A percentile compares a stretch with the other conserved stretches of the same genome.
Conservation (phyloP, 140 eudicot genomes). For the Stevia rebaudiana region DNA sequence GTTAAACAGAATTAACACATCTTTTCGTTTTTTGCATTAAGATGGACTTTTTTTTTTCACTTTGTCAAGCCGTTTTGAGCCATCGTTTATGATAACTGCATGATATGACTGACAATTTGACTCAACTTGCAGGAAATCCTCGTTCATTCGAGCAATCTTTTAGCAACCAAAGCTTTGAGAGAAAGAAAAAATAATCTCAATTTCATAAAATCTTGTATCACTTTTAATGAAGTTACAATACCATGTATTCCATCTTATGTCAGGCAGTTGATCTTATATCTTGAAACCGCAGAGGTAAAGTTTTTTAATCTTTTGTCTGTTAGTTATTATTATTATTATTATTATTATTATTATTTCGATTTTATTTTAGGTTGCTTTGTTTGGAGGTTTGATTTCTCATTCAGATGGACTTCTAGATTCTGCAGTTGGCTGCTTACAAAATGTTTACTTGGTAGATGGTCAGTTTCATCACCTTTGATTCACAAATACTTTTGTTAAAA, state of each 20-base stretch:
- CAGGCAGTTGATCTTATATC: constrained; percentile 66
- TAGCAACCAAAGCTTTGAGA: constrained; percentile 55
- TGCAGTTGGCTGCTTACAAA: constrained; percentile 58
- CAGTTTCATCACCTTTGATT: constrained; percentile 27
- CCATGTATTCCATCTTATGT: constrained; percentile 62
- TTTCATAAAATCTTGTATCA: constrained; percentile 72
- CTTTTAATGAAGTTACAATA: constrained; percentile 78
- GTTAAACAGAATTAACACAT: too few relatives aligned
- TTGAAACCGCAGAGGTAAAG: constrained; percentile 82
- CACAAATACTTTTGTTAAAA: constrained; percentile 1
- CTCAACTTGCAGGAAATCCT: constrained; percentile 61
- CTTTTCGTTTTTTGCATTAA: constrained; percentile 1
- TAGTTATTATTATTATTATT: background rate
- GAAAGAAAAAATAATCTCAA: constrained; percentile 28
- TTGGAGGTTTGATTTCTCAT: constrained; percentile 68
- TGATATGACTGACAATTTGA: constrained; percentile 17
- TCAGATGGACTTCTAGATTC: constrained; percentile 69
- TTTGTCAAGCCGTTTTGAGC: background rate
- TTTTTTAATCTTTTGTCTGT: constrained; percentile 2
- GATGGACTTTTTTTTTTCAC: background rate
- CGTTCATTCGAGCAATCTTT: constrained; percentile 64
- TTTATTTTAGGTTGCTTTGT: constrained; percentile 48
- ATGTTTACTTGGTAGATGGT: constrained; percentile 46
- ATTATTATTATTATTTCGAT: background rate
- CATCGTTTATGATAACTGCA: constrained; percentile 14